Evolutionary conservation across 495 filamentous ascomycete species (phyloP), one percentile per base, ranked within the genome.

Genomic region (Talaromyces adpressus): DNA sequence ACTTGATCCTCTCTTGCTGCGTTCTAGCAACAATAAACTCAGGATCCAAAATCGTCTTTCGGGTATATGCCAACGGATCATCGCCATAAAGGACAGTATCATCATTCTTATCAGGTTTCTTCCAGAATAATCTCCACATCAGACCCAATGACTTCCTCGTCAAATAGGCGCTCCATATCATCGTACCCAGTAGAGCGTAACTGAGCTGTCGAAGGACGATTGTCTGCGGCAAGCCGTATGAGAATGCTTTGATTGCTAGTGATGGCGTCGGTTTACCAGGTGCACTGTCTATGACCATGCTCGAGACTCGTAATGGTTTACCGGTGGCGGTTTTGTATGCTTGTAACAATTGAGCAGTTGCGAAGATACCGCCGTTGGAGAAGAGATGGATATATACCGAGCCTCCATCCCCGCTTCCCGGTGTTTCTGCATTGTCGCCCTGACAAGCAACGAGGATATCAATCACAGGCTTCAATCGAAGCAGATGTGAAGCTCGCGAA

Each of bases 291-390:
- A 79, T 32, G 22, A 81, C 61, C 65, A 74, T 75, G 0, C 72
- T 70, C 1, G 71, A 76, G 3, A 81, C 62, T 16, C 67, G 71
- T 7, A 79, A 59, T 6, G 75, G 57, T 0, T 63, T 62, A 0
- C 78, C 78, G 0, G 74, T 73, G 1, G 67, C 66, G 9, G 66
- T 47, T 14, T 67, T 68, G 54, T 77, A 81, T 16, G 71, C 65
- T 25, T 68, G 65, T 6, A 81, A 68, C 34, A 79, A 51, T 51
- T 78, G 64, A 6, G 68, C 67, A 0, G 69, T 69, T 7, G 69
- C 66, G 22, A 70, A 73, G 32, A 77, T 47, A 12, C 78, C 78
- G 23, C 78, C 78, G 54, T 81, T 81, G 12, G 77, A 79, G 70
- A 81, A 81, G 22, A 78, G 64, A 64, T 81, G 78, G 45, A 79